Conservation (phyloP, 192 early-diverging fungal species). For the Podila clonocystis region DNA sequence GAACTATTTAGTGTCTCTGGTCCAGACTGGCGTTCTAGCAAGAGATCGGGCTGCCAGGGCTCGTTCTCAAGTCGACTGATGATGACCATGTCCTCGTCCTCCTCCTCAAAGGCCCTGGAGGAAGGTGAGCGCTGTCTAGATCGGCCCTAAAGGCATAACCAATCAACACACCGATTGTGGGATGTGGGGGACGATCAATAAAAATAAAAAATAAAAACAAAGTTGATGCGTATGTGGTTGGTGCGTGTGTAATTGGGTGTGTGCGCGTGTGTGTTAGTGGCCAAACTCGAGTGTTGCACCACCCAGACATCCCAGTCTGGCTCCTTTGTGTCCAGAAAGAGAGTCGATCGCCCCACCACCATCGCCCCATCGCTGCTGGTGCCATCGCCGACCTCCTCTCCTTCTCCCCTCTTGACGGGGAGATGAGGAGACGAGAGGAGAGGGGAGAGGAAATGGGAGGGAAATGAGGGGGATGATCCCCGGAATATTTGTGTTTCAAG, state of each 20-base stretch:
- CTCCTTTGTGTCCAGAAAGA: too few species aligned
- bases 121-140: slow-evolving; percentile 21
- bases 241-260: too few species aligned
- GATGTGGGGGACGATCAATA: not conserved
- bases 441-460: too few species aligned
- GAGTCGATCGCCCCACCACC: too few species aligned
- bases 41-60: slow-evolving; percentile 50
- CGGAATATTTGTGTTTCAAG: not conserved
- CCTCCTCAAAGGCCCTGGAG: slow-evolving; percentile 24
- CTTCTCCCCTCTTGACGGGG: too few species aligned
- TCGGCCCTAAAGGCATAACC: slow-evolving; percentile 17
- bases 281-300: too few species aligned
- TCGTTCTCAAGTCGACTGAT: slow-evolving; percentile 43
- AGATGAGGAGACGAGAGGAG: too few species aligned
- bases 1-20: not conserved
- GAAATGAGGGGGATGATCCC: too few species aligned
- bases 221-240: not conserved
- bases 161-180: not conserved
- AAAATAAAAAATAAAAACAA: not conserved
- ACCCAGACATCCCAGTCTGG: too few species aligned
- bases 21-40: slow-evolving; percentile 35
- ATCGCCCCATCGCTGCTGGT: too few species aligned
- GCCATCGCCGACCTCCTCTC: too few species aligned
- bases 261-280: too few species aligned
- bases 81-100: slow-evolving; percentile 47